phyloP scores from a whole-genome alignment of 2,329 filamentous ascomycete species.

The Exophiala mesophila region DNA sequence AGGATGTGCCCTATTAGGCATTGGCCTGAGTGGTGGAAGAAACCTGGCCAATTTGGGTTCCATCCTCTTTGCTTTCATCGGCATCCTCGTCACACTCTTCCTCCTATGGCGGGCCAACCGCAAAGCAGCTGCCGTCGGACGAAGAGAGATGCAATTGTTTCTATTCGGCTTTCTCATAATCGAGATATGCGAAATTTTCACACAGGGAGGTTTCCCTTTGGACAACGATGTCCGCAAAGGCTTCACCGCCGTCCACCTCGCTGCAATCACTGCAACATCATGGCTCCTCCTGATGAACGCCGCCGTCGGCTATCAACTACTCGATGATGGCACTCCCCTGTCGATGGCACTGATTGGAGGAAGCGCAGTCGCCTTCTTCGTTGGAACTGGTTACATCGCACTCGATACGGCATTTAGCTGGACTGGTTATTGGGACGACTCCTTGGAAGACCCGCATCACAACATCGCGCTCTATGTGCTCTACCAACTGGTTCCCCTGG shows the following conservation, averaged over 20 bases:
- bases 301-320: constrained; percentile 83
- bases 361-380: constrained; percentile 68
- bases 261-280: constrained; percentile 76
- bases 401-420: constrained; percentile 86
- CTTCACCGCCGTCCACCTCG: constrained; percentile 87
- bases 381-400: constrained; percentile 92
- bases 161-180: constrained; percentile 80
- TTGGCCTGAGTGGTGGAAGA: constrained; percentile 60
- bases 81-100: constrained; percentile 63
- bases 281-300: constrained; percentile 94
- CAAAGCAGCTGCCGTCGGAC: constrained; percentile 89
- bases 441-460: constrained; percentile 57
- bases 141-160: constrained; percentile 96
- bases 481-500: constrained; percentile 81
- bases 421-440: constrained; percentile 70
- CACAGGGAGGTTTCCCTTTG: constrained; percentile 82
- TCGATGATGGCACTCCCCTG: constrained; percentile 86
- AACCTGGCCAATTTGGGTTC: constrained; percentile 86
- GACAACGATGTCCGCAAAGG: constrained; percentile 64
- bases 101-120: constrained; percentile 76
- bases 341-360: constrained; percentile 70
- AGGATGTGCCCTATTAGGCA: constrained; percentile 74
- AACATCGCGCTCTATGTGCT: constrained; percentile 87
- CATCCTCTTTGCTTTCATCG: constrained; percentile 73
- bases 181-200: constrained; percentile 94